Evolutionary conservation across 768 basidiomycete genomes (phyloP).

Genomic region (Mycena metata): DNA sequence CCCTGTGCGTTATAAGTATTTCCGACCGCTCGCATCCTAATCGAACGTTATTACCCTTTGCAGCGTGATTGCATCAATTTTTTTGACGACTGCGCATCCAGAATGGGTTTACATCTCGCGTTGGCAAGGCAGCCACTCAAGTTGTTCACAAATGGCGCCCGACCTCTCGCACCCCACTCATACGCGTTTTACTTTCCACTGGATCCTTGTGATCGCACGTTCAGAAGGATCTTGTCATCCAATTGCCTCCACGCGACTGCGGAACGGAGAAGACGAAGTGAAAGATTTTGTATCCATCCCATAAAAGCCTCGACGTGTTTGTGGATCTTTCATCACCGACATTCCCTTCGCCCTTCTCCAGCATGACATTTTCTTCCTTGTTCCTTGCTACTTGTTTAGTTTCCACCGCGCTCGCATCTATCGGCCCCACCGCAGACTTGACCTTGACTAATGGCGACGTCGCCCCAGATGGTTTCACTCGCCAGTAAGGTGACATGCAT

Average conservation of each 20-base stretch:
- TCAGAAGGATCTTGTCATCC: too few species aligned
- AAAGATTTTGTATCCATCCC: neutral
- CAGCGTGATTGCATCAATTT: neutral
- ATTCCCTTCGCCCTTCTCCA: neutral
- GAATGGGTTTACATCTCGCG: too few species aligned
- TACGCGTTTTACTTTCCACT: too few species aligned
- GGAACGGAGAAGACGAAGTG: too few species aligned
- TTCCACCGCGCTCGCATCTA: constrained; percentile 4
- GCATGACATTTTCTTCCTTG: neutral
- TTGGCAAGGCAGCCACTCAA: too few species aligned
- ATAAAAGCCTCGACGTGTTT: neutral
- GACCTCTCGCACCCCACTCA: too few species aligned
- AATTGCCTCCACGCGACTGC: neutral
- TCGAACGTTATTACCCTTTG: neutral
- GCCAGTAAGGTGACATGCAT: neutral
- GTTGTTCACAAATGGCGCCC: too few species aligned
- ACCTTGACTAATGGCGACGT: constrained; percentile 16
- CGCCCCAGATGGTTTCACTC: constrained; percentile 22
- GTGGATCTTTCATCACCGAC: neutral
- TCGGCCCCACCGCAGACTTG: constrained; percentile 18
- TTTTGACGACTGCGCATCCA: neutral
- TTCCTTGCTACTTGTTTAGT: constrained; percentile 3
- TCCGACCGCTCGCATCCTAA: constrained; percentile 4
- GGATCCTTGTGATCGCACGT: too few species aligned
- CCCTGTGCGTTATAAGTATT: neutral